Percentiles rank a stretch among this genome's conserved stretches.
phyloP scores from a whole-genome alignment of 1,139 yeast genomes.

The Blastobotrys ciferrii region DNA sequence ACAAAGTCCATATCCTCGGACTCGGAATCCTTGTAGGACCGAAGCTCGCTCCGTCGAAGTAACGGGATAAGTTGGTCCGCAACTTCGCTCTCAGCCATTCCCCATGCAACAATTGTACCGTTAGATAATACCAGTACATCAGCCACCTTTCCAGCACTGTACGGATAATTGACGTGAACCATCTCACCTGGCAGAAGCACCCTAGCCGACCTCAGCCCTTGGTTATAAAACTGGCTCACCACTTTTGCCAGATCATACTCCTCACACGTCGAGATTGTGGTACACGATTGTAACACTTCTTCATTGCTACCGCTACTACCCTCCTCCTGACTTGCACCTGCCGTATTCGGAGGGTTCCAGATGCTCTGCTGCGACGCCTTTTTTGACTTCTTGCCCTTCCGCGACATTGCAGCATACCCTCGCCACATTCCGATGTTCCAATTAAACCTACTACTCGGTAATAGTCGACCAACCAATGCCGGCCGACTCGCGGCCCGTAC shows the following conservation, averaged over 20 bases:
- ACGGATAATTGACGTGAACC: constrained; percentile 43
- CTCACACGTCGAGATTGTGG: constrained; percentile 71
- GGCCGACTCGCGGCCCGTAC: background rate
- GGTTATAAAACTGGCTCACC: constrained; percentile 36
- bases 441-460: too few relatives aligned
- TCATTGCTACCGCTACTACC: background rate
- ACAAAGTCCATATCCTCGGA: constrained; percentile 86
- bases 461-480: too few relatives aligned
- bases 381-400: constrained; percentile 3
- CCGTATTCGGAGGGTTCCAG: background rate
- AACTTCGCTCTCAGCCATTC: constrained; percentile 52
- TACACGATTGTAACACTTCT: constrained; percentile 41
- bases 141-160: constrained; percentile 40
- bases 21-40: constrained; percentile 54
- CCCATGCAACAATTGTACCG: constrained; percentile 85
- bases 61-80: constrained; percentile 46
- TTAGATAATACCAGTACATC: constrained; percentile 65
- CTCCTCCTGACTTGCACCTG: background rate
- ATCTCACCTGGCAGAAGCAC: constrained; percentile 72
- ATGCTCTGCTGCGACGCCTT: background rate
- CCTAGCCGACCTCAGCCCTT: constrained; percentile 41
- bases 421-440: background rate
- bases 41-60: constrained; percentile 47
- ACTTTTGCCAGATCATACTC: constrained; percentile 55
- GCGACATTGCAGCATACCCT: constrained; percentile 1